Evolutionary conservation across 1,139 yeast genomes (phyloP).

Genomic region (Pichia terricola): DNA sequence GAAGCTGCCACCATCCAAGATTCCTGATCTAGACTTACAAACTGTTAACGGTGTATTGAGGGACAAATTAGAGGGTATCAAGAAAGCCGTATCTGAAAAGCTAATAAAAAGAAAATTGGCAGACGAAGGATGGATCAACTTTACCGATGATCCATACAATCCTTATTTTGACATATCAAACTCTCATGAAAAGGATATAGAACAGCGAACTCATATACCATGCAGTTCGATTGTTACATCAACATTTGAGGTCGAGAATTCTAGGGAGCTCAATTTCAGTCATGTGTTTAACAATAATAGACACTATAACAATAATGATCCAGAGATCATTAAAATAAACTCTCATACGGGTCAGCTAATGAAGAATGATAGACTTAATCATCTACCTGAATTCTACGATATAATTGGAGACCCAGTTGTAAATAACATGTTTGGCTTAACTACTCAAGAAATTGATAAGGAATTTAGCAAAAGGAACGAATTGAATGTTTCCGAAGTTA

Average conservation of each 20-base stretch:
- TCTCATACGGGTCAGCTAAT: conserved; percentile 28
- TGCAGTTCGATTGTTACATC: conserved; percentile 75
- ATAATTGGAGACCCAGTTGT: conserved; percentile 32
- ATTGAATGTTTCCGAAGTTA: conserved; percentile 39
- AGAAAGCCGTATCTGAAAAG: conserved; percentile 74
- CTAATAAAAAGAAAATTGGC: conserved; percentile 61
- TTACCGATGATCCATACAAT: conserved; percentile 84
- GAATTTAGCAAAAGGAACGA: conserved; percentile 32
- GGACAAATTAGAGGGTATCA: conserved; percentile 72
- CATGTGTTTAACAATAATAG: conserved; percentile 28
- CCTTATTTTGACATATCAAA: conserved; percentile 72
- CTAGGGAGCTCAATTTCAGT: conserved; percentile 40
- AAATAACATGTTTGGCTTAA: conserved; percentile 12
- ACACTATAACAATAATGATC: conserved; percentile 26
- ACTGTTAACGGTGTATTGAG: conserved; percentile 69
- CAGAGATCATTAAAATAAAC: conserved; percentile 37
- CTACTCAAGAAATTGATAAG: conserved; percentile 6
- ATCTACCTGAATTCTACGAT: conserved; percentile 37
- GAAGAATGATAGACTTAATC: conserved; percentile 27
- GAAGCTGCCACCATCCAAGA: conserved; percentile 78
- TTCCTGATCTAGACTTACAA: conserved; percentile 84
- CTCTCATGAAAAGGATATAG: conserved; percentile 33
- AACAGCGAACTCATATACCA: conserved; percentile 60
- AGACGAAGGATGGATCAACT: conserved; percentile 66
- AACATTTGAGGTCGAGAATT: conserved; percentile 58